Evolutionary conservation across 2,329 filamentous ascomycete species (phyloP).

Genomic region (Trichoderma atroviride): DNA sequence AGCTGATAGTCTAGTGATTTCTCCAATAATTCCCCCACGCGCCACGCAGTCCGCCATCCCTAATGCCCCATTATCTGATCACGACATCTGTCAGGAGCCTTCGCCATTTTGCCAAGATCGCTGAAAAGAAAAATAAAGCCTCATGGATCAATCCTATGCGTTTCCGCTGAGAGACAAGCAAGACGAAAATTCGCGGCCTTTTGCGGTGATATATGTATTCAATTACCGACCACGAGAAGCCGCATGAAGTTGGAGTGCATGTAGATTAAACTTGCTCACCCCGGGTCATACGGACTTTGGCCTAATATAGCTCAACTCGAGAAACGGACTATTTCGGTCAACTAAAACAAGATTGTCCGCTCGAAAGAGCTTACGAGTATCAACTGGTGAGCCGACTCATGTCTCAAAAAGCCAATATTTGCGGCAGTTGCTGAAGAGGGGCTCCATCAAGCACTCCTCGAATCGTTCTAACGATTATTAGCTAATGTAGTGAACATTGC

Average conservation of each 20-base stretch:
- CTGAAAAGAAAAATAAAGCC: conserved; percentile 1
- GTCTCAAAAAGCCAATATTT: background rate
- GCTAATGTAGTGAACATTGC: background rate
- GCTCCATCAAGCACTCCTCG: background rate
- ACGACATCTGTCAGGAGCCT: conserved; percentile 10
- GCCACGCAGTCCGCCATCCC: background rate
- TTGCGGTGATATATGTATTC: background rate
- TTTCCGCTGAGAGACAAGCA: background rate
- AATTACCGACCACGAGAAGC: background rate
- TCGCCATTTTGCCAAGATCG: background rate
- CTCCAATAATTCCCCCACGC: conserved; percentile 1
- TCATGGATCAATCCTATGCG: background rate
- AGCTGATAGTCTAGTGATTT: conserved; percentile 7
- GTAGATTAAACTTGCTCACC: background rate
- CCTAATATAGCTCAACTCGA: background rate
- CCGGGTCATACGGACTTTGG: conserved; percentile 8
- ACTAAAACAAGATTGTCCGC: background rate
- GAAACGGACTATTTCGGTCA: background rate
- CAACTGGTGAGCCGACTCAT: background rate
- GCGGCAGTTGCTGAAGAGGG: background rate
- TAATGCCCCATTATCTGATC: conserved; percentile 9
- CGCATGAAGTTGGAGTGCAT: background rate
- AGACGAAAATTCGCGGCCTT: background rate
- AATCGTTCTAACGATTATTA: no score
- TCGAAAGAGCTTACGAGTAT: background rate